These are phyloP conservation scores for Graphilbum ipis-grandicollis DNA, from an alignment of 2,329 filamentous ascomycete species.

Conservation along the genomic window DNA sequence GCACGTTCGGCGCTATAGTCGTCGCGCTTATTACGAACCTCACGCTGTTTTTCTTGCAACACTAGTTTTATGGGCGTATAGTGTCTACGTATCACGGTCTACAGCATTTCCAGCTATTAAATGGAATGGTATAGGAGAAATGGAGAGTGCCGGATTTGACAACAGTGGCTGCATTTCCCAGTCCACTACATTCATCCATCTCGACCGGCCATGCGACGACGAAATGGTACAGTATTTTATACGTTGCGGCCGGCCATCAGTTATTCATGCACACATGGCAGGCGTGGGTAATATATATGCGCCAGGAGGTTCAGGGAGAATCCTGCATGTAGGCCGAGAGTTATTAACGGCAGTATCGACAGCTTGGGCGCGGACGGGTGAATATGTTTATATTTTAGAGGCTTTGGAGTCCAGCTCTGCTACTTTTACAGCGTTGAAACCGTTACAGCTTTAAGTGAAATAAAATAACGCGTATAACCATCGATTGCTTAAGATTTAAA, in stretches of 20 bases:
- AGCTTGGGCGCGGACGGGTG: neutral
- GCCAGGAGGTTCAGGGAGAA: neutral
- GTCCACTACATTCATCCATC: neutral
- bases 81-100: conserved; percentile 9
- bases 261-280: neutral
- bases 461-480: too few species aligned
- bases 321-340: neutral
- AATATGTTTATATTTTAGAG: too few species aligned
- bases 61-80: conserved; percentile 22
- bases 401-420: too few species aligned
- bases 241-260: neutral
- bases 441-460: too few species aligned
- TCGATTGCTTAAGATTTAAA: too few species aligned
- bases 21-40: conserved; percentile 21
- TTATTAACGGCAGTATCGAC: neutral
- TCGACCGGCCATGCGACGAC: conserved; percentile 2
- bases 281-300: conserved; percentile 1
- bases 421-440: too few species aligned
- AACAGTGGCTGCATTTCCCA: too few species aligned
- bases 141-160: too few species aligned
- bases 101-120: too few species aligned
- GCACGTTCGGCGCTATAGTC: conserved; percentile 26
- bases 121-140: too few species aligned
- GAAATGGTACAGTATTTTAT: conserved; percentile 3
- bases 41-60: conserved; percentile 20